Base-by-base conservation (phyloP, 2,329 filamentous ascomycete genomes). In the Endocalyx cinctus region DNA sequence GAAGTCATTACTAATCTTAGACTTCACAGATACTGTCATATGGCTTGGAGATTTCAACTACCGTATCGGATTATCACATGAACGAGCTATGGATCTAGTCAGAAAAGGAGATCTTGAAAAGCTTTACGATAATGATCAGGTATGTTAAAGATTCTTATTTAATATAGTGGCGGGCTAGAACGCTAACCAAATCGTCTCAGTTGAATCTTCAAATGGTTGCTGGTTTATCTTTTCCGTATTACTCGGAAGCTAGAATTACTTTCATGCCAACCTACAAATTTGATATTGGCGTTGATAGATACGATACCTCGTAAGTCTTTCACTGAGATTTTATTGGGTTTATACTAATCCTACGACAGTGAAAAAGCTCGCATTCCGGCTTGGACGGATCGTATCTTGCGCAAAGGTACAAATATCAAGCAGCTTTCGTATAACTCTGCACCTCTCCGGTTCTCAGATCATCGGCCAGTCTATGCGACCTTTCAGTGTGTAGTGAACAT, bases 41-140 rank as follows among this genome's bases (percentile, higher is more conserved):
- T 98, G 92, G 90, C 74, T 96, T 26, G 92, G 92, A 5, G 92
- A 98, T 59, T 98, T 98, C 68, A 98, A 98, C 56, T 98, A 98
- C 60, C 83, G 92, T 13, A 94, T 98, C 49, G 90, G 89, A 1
- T 70, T 97, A 37, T 74, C 73, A 27, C 79, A 87, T 44, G 87
- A 95, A 25, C 80, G 74, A 39, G 86, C 87, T 6, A 82, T 85
- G 45, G 74, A 80, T 19, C 66, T 94, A 8, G 78, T 95, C 34
- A 75, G 82, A 48, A 72, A 75, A 34, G 69, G 76, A 17, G 83
- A 96, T 51, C 68, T 94, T 10, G 84, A 83, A 35, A 81, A 73
- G 13, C 64, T 97, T 31, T 94, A 95, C 55, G 84, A 92, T 41
- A 94, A 96, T 50, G 90, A 97, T 52, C 89, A 96, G 69, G 78